phyloP scores from a whole-genome alignment of 1,284 basidiomycete species.

The Gomphus sp. region DNA sequence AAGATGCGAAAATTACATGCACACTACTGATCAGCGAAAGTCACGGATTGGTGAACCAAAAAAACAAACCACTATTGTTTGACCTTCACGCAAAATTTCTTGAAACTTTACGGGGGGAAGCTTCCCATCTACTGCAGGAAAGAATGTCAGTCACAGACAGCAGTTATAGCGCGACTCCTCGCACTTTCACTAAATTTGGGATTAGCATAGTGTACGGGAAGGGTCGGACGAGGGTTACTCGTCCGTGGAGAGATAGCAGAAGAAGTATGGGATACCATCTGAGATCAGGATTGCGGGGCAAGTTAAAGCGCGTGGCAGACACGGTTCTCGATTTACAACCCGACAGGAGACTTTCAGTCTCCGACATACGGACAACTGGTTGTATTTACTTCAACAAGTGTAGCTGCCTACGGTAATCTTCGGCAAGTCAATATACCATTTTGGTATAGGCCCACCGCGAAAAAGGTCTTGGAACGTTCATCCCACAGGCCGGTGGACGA shows the following conservation, averaged over 20 bases:
- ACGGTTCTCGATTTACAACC: neutral
- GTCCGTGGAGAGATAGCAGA: neutral
- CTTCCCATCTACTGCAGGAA: slow-evolving; percentile 13
- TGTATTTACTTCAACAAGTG: neutral
- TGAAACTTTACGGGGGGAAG: slow-evolving; percentile 73
- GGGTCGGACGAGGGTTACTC: slow-evolving; percentile 7
- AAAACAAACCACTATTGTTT: slow-evolving; percentile 68
- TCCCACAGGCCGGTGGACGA: slow-evolving; percentile 45
- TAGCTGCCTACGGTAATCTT: neutral
- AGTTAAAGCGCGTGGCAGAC: neutral
- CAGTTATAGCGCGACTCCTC: neutral
- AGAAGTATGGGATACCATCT: slow-evolving; percentile 1
- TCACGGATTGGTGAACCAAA: neutral
- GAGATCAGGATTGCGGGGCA: neutral
- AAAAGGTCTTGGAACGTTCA: slow-evolving; percentile 34
- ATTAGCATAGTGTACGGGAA: slow-evolving; percentile 6
- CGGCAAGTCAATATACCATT: slow-evolving; percentile 44
- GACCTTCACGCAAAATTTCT: slow-evolving; percentile 71
- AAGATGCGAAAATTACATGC: neutral
- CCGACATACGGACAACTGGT: neutral
- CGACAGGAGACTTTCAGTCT: slow-evolving; percentile 1
- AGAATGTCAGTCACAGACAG: neutral
- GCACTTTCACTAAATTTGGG: slow-evolving; percentile 7
- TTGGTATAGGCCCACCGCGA: slow-evolving; percentile 49
- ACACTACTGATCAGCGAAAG: neutral